Base-by-base conservation (phyloP, 108 stramenopile genomes). In the Skeletonema grethae region DNA sequence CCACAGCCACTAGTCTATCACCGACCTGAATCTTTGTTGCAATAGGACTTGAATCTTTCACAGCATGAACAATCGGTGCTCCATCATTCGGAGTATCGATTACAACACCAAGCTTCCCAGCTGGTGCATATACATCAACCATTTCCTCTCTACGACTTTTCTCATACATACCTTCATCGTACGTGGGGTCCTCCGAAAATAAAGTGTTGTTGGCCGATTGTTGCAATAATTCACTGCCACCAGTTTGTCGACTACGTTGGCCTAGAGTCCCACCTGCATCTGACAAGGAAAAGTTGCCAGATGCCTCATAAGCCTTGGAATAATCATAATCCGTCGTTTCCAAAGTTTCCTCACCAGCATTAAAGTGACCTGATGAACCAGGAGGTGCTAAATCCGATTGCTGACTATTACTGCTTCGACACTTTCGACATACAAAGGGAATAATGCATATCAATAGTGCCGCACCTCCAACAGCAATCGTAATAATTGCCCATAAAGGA, bases 251-350 rank as follows among this genome's bases (percentile, higher is more conserved):
- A 55, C 57, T 61, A 53, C 69, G 65, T n/a, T 65, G 56, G 7
- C 80, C 81, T 7, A 79, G 53, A 9, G 82, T 83, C 7, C 82
- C 82, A 9, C 79, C 82, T 6, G 82, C 82, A 53, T 76, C 82
- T 34, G 82, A 83, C 22, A 79, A 46, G 62, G 77, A 76, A 55
- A 65, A 79, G 63, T 75, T 66, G 38, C 73, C 10, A n/a, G 55
- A 11, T 61, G 9, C 50, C 8, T 7, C 61, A 56, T 55, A 61
- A 8, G 61, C 61, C 43, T 61, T 61, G 61, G 61, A 61, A 56
- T 61, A 61, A 56, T 61, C 61, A 56, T 61, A 61, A 56, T 61
- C 61, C 3, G 53, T 61, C 9, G 61, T 61, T 18, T 18, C 61
- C 5, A 61, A 18, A 56, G 50, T 61, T 16, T 56, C 61, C 7